Evolutionary conservation across 2,329 filamentous ascomycete genomes (phyloP), one percentile per base, ranked within the genome.

Genomic region (Didymella pinodella): DNA sequence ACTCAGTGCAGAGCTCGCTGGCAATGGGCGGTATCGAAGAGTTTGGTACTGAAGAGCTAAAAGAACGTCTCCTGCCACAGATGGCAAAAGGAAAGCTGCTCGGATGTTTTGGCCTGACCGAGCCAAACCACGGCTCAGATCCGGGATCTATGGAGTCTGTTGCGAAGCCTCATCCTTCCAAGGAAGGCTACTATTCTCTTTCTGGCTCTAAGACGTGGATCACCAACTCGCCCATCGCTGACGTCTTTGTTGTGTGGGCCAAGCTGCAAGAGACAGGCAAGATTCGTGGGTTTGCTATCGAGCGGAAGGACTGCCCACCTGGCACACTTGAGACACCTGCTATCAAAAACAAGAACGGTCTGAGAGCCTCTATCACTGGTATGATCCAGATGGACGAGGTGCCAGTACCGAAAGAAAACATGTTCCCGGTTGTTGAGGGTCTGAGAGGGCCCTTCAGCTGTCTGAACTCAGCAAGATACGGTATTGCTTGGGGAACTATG

Each of bases 361-460:
- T 99, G 31, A 86, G 95, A 58, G 95, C 95, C 12, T 96, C 92
- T 12, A 90, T 97, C 64, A 99, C 95, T 0, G 95, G 95, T 57
- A 98, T 98, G 95, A 97, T 99, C 66, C 93, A 97, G 68, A 85
- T 99, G 73, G 94, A 97, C 65, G 88, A 90, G 63, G 93, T 91
- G 66, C 94, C 95, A 0, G 92, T 99, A 0, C 89, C 93, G 0
- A 88, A 89, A 66, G 91, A 87, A 68, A 97, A 97, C 80, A 96
- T 99, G 93, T 93, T 99, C 71, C 93, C 93, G 0, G 86, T 91
- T 1, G 86, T 97, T 5, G 91, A 97, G 75, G 95, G 95, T 5
- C 83, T 99, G 31, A 86, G 81, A 61, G 95, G 95, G 0, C 95
- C 95, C 3, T 99, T 99, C 75, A 90, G 90, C 63, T 99, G 95